These are phyloP conservation scores for Cercophora scortea DNA, from an alignment of 495 filamentous ascomycete species.

Conservation along the genomic window DNA sequence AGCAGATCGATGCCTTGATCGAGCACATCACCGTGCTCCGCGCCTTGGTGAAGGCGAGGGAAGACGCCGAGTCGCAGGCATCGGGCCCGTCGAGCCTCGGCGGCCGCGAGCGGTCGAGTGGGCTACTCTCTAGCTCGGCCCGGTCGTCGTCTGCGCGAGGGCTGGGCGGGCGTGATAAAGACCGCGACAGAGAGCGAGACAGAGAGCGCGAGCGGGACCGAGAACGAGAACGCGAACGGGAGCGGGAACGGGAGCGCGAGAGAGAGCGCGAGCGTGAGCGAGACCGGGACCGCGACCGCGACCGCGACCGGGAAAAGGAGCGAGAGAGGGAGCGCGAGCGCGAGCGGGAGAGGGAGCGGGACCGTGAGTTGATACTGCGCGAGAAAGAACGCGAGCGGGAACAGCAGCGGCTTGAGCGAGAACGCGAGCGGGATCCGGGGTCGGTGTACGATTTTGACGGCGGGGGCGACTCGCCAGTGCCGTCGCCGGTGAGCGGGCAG, in stretches of 20 bases:
- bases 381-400: constrained; percentile 7
- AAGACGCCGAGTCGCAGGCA: constrained; percentile 49
- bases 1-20: constrained; percentile 28
- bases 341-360: constrained; percentile 17
- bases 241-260: constrained; percentile 32
- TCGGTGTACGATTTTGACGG: constrained; percentile 63
- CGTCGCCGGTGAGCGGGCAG: constrained; percentile 46
- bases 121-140: constrained; percentile 15
- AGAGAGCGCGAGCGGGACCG: constrained; percentile 9
- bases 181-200: constrained; percentile 12
- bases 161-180: constrained; percentile 17
- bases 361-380: constrained; percentile 22
- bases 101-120: constrained; percentile 18
- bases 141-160: constrained; percentile 22
- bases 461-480: constrained; percentile 61
- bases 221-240: constrained; percentile 13
- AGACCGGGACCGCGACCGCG: constrained; percentile 3
- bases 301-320: constrained; percentile 15
- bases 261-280: constrained; percentile 9
- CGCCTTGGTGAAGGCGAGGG: constrained; percentile 46
- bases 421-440: constrained; percentile 42
- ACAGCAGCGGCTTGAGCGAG: constrained; percentile 20
- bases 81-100: constrained; percentile 16
- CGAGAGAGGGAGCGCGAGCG: constrained; percentile 7
- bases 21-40: constrained; percentile 38